phyloP scores from a whole-genome alignment of 2,329 filamentous ascomycete species.

The Talaromyces sp. region DNA sequence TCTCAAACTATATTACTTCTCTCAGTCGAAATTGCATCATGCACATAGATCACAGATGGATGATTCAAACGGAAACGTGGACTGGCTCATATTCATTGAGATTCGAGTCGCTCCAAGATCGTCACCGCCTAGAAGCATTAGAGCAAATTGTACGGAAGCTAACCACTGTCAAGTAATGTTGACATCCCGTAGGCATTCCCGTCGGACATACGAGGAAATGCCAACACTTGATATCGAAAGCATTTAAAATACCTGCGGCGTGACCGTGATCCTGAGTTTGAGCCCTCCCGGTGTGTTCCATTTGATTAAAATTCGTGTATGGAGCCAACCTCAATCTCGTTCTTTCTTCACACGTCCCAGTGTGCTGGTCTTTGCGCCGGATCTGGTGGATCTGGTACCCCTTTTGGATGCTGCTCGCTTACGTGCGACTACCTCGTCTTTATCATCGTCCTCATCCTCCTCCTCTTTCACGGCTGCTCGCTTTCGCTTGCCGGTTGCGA shows the following conservation, averaged over 20 bases:
- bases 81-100: not conserved
- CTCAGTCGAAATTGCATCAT: not conserved
- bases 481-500: conserved; percentile 32
- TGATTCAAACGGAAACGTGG: not conserved
- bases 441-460: conserved; percentile 25
- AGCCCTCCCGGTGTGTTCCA: not conserved
- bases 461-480: conserved; percentile 27
- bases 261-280: not conserved
- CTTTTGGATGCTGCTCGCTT: conserved; percentile 25
- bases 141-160: not conserved
- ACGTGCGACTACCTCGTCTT: conserved; percentile 14
- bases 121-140: not conserved
- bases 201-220: not conserved
- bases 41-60: not conserved
- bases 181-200: not conserved
- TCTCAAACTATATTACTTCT: not conserved
- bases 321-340: not conserved
- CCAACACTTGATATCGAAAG: not conserved
- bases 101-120: not conserved
- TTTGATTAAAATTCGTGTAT: not conserved
- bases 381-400: not conserved
- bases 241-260: not conserved
- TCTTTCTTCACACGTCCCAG: not conserved
- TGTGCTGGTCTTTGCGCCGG: not conserved
- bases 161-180: not conserved